phyloP scores from a whole-genome alignment of 1,284 basidiomycete genomes.

The Cryptococcus sp. region DNA sequence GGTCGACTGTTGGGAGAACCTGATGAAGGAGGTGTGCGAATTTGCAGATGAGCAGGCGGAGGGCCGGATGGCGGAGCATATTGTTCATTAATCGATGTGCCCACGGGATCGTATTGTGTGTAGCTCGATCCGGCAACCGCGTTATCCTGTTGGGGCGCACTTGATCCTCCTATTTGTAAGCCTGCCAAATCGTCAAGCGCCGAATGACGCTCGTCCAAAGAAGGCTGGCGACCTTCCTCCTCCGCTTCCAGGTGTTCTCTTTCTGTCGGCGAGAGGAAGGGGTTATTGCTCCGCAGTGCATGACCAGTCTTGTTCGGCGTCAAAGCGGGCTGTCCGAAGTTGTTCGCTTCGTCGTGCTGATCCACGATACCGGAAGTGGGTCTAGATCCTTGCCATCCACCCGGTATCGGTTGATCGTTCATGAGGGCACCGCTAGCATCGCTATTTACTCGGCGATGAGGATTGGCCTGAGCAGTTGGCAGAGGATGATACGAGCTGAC shows the following conservation, averaged over 20 bases:
- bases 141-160: background rate
- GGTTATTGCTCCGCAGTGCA: constrained; percentile 44
- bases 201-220: background rate
- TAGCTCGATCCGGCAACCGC: constrained; percentile 26
- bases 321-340: constrained; percentile 9
- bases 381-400: constrained; percentile 1
- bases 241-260: constrained; percentile 59
- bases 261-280: constrained; percentile 65
- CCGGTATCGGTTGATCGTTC: constrained; percentile 14
- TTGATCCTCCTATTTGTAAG: background rate
- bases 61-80: constrained; percentile 64
- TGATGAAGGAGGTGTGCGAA: constrained; percentile 6
- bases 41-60: constrained; percentile 44
- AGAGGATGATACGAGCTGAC: constrained; percentile 14
- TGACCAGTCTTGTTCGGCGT: constrained; percentile 28
- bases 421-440: constrained; percentile 10
- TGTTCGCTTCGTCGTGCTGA: constrained; percentile 8
- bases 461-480: background rate
- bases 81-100: background rate
- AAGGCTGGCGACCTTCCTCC: constrained; percentile 8
- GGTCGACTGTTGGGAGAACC: constrained; percentile 9
- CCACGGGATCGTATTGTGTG: constrained; percentile 8
- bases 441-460: constrained; percentile 10
- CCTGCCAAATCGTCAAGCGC: background rate
- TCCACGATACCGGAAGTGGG: constrained; percentile 12